Base-by-base conservation (phyloP, 176 grass and related monocot species). In the Oryza meyeriana region DNA sequence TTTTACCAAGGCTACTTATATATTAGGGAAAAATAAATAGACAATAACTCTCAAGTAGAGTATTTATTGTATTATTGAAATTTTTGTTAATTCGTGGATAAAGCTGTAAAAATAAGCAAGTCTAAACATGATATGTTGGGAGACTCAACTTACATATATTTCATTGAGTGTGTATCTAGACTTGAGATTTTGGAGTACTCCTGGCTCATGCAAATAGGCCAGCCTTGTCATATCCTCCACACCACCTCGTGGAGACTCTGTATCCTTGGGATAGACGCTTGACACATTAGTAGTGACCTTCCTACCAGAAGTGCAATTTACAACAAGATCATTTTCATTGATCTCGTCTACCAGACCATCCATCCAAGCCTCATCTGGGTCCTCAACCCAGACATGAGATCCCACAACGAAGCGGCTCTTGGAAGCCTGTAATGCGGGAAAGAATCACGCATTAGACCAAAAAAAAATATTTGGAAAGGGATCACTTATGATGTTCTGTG, bases 211-310 rank as follows among this genome's bases (percentile, higher is more conserved):
- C 61, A 95, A 82, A 81, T 98, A 98, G 62, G 95, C 86, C 33
- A 93, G 90, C 86, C 86, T 95, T 68, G 92, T 95, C 92, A 95
- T 95, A 90, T 98, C 92, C 81, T 98, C 95, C 27, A 98, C 95
- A 30, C 92, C 95, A 82, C 86, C 79, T 14, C 84, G 86, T 20
- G 92, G 66, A 38, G 92, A 91, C 81, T 98, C 95, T n/a, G 88
- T 83, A 79, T 98, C 95, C 89, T 98, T 98, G 12, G 92, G 83
- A 73, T 91, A 91, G 32, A 66, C 70, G 30, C 12, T 61, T 6
- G 87, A 91, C 13, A 80, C 22, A 84, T 89, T 95, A 30, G 47
- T 69, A 39, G 61, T 61, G 41, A 90, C 95, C 85, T 81, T 91
- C 72, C 83, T 98, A 31, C 95, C 95, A n/a, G 87, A 91, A 79